Evolutionary conservation across 768 basidiomycete species (phyloP).

Genomic region (Termitomyces sp.): DNA sequence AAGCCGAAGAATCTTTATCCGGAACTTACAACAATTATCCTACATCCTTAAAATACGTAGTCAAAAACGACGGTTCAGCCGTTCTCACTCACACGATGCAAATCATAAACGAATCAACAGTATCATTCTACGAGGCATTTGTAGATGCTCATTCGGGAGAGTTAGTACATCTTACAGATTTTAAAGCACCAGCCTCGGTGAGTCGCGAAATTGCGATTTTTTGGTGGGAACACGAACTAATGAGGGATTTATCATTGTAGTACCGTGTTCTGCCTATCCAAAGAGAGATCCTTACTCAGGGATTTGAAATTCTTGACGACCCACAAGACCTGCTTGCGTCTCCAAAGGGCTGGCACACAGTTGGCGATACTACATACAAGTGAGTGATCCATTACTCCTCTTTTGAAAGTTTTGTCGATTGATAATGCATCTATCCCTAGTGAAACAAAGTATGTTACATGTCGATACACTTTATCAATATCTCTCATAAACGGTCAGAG

Average conservation of each 20-base stretch:
- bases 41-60: conserved; percentile 37
- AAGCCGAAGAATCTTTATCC: conserved; percentile 33
- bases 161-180: conserved; percentile 50
- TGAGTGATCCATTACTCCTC: not conserved
- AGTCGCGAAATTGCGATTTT: conserved; percentile 1
- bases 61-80: conserved; percentile 32
- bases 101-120: conserved; percentile 26
- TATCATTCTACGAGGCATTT: conserved; percentile 55
- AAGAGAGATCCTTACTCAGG: conserved; percentile 43
- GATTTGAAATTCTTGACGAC: conserved; percentile 40
- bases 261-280: conserved; percentile 43
- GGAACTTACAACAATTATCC: conserved; percentile 39
- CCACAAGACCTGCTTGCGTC: conserved; percentile 47
- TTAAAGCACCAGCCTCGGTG: conserved; percentile 42
- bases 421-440: not conserved
- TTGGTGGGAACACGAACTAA: not conserved
- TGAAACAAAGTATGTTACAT: conserved; percentile 4
- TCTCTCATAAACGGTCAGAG: conserved; percentile 15
- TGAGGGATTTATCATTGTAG: conserved; percentile 13
- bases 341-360: conserved; percentile 39
- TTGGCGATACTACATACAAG: conserved; percentile 15
- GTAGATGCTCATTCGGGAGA: conserved; percentile 58
- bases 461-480: not conserved
- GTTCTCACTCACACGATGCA: conserved; percentile 37
- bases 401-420: too few relatives aligned